phyloP scores from a whole-genome alignment of 306 rosid genomes.

The Fragaria iinumae region DNA sequence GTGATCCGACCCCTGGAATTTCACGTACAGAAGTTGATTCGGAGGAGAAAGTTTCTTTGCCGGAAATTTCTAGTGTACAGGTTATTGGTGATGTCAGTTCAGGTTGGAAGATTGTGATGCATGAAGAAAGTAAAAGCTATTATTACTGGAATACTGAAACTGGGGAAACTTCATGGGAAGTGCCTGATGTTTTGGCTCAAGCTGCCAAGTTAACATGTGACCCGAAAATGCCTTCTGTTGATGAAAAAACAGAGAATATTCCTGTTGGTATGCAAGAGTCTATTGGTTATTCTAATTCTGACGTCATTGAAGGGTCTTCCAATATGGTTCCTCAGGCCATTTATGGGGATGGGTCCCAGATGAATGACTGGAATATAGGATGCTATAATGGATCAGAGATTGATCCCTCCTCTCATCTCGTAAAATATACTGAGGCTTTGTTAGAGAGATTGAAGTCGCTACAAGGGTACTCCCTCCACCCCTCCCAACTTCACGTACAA shows the following conservation, averaged over 20 bases:
- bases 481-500: neutral
- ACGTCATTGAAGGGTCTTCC: slow-evolving; percentile 29
- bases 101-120: slow-evolving; percentile 94
- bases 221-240: slow-evolving; percentile 25
- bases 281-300: slow-evolving; percentile 33
- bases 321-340: slow-evolving; percentile 27
- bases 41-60: slow-evolving; percentile 35
- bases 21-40: slow-evolving; percentile 40
- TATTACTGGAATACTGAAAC: slow-evolving; percentile 94
- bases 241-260: slow-evolving; percentile 32
- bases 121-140: slow-evolving; percentile 76
- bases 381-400: slow-evolving; percentile 34
- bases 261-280: slow-evolving; percentile 35
- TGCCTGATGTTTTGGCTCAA: slow-evolving; percentile 66
- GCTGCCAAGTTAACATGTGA: slow-evolving; percentile 45
- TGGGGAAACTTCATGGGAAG: slow-evolving; percentile 98
- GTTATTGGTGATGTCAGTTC: slow-evolving; percentile 50
- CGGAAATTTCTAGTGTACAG: slow-evolving; percentile 42
- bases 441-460: slow-evolving; percentile 68
- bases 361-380: slow-evolving; percentile 38
- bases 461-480: slow-evolving; percentile 39
- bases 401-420: slow-evolving; percentile 54
- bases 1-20: slow-evolving; percentile 27
- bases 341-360: slow-evolving; percentile 42
- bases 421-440: slow-evolving; percentile 50